Conservation (phyloP, 805 yeast species). For the Dipodascopsis tothii region DNA sequence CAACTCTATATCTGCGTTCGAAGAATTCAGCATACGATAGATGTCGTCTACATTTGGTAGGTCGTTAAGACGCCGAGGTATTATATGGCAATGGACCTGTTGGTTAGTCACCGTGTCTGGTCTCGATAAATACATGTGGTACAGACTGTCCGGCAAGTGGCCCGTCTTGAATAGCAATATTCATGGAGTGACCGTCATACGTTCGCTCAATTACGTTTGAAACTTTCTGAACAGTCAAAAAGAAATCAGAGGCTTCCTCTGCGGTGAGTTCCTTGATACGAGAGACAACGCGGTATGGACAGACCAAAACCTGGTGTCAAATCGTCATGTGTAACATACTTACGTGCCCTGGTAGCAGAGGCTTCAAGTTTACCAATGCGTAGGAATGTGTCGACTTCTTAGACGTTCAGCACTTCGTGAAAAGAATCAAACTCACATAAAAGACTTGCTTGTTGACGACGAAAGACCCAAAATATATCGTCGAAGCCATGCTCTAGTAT, state of each 20-base stretch:
- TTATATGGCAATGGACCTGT: slow-evolving; percentile 71
- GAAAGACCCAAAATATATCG: slow-evolving; percentile 24
- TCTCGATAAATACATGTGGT: slow-evolving; percentile 53
- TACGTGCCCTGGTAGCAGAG: slow-evolving; percentile 87
- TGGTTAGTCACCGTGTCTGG: background rate
- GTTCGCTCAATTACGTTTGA: slow-evolving; percentile 56
- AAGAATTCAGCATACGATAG: slow-evolving; percentile 54
- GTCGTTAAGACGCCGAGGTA: slow-evolving; percentile 62
- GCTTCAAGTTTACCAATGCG: slow-evolving; percentile 86
- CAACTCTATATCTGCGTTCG: slow-evolving; percentile 40
- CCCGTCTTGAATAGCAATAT: slow-evolving; percentile 93
- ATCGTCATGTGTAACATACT: slow-evolving; percentile 4
- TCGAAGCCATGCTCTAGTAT: slow-evolving; percentile 4
- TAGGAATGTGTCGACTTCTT: slow-evolving; percentile 58
- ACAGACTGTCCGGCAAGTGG: slow-evolving; percentile 93
- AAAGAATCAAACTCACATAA: slow-evolving; percentile 11
- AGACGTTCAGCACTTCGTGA: background rate
- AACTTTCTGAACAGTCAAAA: slow-evolving; percentile 63
- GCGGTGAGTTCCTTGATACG: slow-evolving; percentile 61
- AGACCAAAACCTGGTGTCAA: slow-evolving; percentile 48
- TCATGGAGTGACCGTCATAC: slow-evolving; percentile 75
- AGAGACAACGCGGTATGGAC: slow-evolving; percentile 65
- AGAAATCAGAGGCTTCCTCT: slow-evolving; percentile 69
- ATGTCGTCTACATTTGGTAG: slow-evolving; percentile 65
- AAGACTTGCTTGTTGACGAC: slow-evolving; percentile 26